Evolutionary conservation across 495 filamentous ascomycete genomes (phyloP), one percentile per base, ranked within the genome.

Genomic region (Hypoxylon fragiforme): DNA sequence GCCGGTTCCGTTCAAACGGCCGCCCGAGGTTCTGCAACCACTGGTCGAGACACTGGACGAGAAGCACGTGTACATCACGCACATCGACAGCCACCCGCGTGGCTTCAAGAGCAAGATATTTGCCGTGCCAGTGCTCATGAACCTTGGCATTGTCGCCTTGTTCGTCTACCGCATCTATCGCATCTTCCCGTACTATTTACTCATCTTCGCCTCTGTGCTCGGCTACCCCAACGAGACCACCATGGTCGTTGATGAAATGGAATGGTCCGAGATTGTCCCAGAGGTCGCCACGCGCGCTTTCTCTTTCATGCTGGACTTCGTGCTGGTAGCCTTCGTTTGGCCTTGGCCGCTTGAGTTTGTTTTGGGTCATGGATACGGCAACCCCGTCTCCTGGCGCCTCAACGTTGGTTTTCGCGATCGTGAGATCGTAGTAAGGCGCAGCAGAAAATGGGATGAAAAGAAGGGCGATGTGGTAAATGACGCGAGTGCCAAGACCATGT

Each of bases 311-410:
- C 54, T 88, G 24, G 91, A 96, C 67, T 89, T 88, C 63, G 34
- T 87, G 51, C 78, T 94, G 9, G 71, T 82, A 36, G 69, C 82
- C 4, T 81, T 91, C 44, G 77, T 94, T 44, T 80, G 82, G 60
- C 76, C 84, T 38, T 95, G 90, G 90, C 90, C 90, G 1, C 63
- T 80, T 50, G 81, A 82, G 22, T 95, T 96, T 71, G 75, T 85
- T 44, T 44, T 82, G 38, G 77, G 81, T 42, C 43, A 57, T 34
- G 66, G 60, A 32, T 71, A 77, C 60, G 76, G 70, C 6, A 82
- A 80, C 36, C 83, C 89, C 13, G 69, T 84, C 36, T 57, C 62
- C 4, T 96, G 90, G 89, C 79, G 91, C 13, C 79, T 81, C 62
- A 69, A 57, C n/a, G 68, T 89, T 38, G 85, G 89, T 8, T 91